phyloP scores from a whole-genome alignment of 2,329 filamentous ascomycete species.

The Scopulariopsis brevicaulis region DNA sequence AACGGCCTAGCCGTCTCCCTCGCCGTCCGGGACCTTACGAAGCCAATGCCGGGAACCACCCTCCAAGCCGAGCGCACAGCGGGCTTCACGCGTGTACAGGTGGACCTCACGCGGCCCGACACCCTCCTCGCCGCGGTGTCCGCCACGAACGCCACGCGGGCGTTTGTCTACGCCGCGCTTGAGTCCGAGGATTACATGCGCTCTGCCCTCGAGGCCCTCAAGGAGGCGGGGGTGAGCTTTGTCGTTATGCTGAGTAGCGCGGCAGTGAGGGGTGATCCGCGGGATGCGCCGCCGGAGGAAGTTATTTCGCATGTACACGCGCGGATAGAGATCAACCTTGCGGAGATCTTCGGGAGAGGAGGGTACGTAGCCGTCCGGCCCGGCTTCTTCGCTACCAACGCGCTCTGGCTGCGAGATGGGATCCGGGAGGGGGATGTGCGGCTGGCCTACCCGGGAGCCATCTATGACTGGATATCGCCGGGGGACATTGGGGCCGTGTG shows the following conservation, averaged over 20 bases:
- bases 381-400: conserved; percentile 31
- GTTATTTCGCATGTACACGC: conserved; percentile 28
- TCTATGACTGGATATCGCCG: conserved; percentile 26
- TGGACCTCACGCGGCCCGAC: conserved; percentile 29
- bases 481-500: conserved; percentile 31
- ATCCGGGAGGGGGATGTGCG: conserved; percentile 19
- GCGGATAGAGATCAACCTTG: conserved; percentile 28
- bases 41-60: not conserved
- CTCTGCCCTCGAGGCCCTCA: conserved; percentile 25
- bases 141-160: conserved; percentile 27
- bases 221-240: conserved; percentile 26
- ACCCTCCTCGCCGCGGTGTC: conserved; percentile 26
- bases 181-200: conserved; percentile 24
- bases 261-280: conserved; percentile 16
- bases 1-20: not conserved
- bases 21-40: not conserved
- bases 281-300: conserved; percentile 14
- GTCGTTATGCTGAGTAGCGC: conserved; percentile 32
- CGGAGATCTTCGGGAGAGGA: conserved; percentile 14
- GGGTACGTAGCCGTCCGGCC: conserved; percentile 28
- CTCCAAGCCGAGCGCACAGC: conserved; percentile 15
- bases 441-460: conserved; percentile 15
- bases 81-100: conserved; percentile 23
- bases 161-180: conserved; percentile 32
- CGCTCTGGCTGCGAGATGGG: conserved; percentile 14